These are phyloP conservation scores for Rhizopogon sp. DNA, from an alignment of 768 basidiomycete genomes.

Conservation along the genomic window DNA sequence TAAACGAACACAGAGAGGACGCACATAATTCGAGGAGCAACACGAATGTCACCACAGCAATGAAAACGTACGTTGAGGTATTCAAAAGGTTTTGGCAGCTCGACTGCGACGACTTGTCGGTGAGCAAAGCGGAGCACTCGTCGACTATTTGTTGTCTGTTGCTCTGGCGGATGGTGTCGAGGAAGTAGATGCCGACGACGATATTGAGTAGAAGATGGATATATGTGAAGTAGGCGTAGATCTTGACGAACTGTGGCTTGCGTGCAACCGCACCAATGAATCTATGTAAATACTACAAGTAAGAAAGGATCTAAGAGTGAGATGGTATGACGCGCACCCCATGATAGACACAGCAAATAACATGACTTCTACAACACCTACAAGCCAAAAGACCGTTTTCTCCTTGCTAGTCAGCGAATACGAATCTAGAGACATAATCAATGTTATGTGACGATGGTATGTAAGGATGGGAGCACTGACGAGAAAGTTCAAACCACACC, in stretches of 20 bases:
- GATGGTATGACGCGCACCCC: conserved; percentile 38
- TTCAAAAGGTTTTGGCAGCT: conserved; percentile 42
- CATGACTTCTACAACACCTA: conserved; percentile 48
- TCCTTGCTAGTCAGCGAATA: conserved; percentile 25
- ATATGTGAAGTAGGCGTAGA: conserved; percentile 54
- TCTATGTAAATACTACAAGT: neutral
- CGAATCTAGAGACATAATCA: conserved; percentile 21
- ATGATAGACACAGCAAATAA: conserved; percentile 49
- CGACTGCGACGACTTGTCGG: conserved; percentile 32
- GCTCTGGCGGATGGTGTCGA: conserved; percentile 43
- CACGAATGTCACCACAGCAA: conserved; percentile 38
- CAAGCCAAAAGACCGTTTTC: conserved; percentile 39
- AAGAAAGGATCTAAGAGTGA: neutral
- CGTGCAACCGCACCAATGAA: conserved; percentile 60
- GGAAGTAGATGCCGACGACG: conserved; percentile 45
- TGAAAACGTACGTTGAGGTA: conserved; percentile 41
- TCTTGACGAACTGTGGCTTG: conserved; percentile 55
- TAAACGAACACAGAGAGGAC: conserved; percentile 17
- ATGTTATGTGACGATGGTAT: neutral
- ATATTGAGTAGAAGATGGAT: conserved; percentile 53
- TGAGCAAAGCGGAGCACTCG: conserved; percentile 43
- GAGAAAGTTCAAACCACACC: conserved; percentile 58
- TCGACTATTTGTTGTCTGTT: conserved; percentile 35
- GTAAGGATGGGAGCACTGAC: conserved; percentile 31
- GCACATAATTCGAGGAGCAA: conserved; percentile 54